Evolutionary conservation across 176 grass and related monocot genomes (phyloP).

Genomic region (Phragmites australis): DNA sequence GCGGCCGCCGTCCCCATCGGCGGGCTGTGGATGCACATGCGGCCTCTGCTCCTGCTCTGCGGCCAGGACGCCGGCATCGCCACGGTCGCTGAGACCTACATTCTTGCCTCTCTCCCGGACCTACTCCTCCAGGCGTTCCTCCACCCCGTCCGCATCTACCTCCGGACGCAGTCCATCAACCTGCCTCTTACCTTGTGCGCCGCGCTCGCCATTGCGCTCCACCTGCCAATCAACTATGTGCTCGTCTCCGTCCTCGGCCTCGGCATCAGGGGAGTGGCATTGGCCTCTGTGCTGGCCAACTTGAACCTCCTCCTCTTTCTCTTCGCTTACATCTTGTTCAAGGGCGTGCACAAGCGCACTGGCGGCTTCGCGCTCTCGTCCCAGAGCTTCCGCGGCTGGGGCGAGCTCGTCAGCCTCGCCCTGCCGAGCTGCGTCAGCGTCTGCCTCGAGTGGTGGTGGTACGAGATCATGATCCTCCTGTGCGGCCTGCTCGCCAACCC

Average conservation of each 20-base stretch:
- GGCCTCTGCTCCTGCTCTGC: constrained; percentile 73
- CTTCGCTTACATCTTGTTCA: constrained; percentile 54
- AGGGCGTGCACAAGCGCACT: constrained; percentile 53
- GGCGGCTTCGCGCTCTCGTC: constrained; percentile 56
- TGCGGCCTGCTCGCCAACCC: constrained; percentile 82
- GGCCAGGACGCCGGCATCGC: constrained; percentile 76
- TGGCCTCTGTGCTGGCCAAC: constrained; percentile 66
- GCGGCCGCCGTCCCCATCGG: constrained; percentile 57
- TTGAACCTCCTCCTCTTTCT: constrained; percentile 81
- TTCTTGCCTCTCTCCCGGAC: constrained; percentile 73
- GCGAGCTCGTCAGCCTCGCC: constrained; percentile 60
- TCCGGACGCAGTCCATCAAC: constrained; percentile 79
- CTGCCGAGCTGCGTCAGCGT: constrained; percentile 86
- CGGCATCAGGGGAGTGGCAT: constrained; percentile 65
- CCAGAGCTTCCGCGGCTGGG: constrained; percentile 71
- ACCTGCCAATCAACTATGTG: constrained; percentile 83
- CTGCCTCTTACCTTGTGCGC: constrained; percentile 73
- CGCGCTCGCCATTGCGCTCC: constrained; percentile 64
- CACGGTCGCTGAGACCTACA: constrained; percentile 68
- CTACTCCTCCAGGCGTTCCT: constrained; percentile 71
- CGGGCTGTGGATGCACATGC: constrained; percentile 61
- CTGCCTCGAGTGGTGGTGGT: constrained; percentile 99
- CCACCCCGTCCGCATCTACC: constrained; percentile 78
- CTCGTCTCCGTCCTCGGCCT: constrained; percentile 64
- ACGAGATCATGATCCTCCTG: constrained; percentile 97